Evolutionary conservation across 164 flowering plant species (phyloP), one percentile per base, ranked within the genome.

Genomic region (Kalanchoe fedtschenkoi): DNA sequence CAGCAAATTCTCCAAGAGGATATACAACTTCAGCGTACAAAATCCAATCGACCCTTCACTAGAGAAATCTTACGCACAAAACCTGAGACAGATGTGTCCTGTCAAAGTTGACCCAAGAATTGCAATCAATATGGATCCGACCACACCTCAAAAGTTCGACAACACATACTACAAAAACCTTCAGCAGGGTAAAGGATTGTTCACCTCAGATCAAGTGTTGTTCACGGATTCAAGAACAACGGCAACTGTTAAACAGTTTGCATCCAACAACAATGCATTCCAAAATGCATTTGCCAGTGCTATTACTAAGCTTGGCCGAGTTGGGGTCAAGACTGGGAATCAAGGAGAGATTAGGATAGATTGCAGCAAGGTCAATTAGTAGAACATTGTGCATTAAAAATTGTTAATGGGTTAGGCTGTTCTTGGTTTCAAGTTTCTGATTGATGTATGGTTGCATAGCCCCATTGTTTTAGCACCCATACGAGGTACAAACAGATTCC

Each of bases 41-140:
- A 71, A 32, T 33, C 57, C 71, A 22, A 78, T 81, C 28, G 92
- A 86, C 70, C 91, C 91, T 0, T 70, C 85, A 0, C 66, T 89
- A 10, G 70, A 86, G 76, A 60, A 33, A 38, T 4, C 66, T 0
- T 89, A 87, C 38, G 93, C 81, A 2, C 19, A 38, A 5, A 69
- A 82, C 39, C 75, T 89, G 22, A 75, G 75, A 61, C 19, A 22
- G 0, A 69, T 72, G 86, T 92, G 98, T 65, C 98, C 98, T 1
- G 65, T 1, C 57, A 80, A 76, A 13, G 97, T 86, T 39, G 90
- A 89, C 75, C 96, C 97, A 0, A 66, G 65, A 34, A 73, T 89
- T 22, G 96, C 84, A 70, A 76, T 89, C 62, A 71, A 83, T 78
- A 80, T 92, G 90, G 98, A 92, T 68, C 98, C 96, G 0, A 65